Conservation (phyloP, 176 grass and related monocot species). For the Oryza officinalis region DNA sequence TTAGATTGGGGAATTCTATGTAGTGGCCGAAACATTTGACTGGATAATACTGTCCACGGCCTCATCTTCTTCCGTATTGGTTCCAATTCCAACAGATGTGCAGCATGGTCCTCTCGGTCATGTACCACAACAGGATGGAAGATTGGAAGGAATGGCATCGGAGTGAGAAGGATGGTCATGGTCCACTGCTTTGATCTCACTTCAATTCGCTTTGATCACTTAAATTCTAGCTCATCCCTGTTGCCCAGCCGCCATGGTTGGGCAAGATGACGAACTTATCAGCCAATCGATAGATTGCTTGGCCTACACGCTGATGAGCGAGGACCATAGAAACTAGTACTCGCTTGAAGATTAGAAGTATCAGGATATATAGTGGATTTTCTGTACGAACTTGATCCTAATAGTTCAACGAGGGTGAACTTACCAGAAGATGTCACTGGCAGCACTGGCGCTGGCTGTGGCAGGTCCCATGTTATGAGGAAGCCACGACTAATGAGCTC, state of each 20-base stretch:
- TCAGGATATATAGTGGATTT: not conserved
- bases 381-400: not conserved
- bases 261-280: not conserved
- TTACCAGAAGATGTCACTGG: not conserved
- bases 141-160: not conserved
- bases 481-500: not conserved
- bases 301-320: too few relatives aligned
- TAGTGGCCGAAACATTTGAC: not conserved
- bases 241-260: not conserved
- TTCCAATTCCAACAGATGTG: not conserved
- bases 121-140: not conserved
- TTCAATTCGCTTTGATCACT: not conserved
- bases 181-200: too few relatives aligned
- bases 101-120: not conserved
- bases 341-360: not conserved
- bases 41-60: too few relatives aligned
- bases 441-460: too few relatives aligned
- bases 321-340: too few relatives aligned
- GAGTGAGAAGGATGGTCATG: not conserved
- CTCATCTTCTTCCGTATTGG: too few relatives aligned
- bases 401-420: not conserved
- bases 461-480: not conserved
- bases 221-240: not conserved
- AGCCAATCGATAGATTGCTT: not conserved
- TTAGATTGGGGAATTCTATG: not conserved